Base-by-base conservation (phyloP, 768 basidiomycete genomes). In the Leccinum uliginosum region DNA sequence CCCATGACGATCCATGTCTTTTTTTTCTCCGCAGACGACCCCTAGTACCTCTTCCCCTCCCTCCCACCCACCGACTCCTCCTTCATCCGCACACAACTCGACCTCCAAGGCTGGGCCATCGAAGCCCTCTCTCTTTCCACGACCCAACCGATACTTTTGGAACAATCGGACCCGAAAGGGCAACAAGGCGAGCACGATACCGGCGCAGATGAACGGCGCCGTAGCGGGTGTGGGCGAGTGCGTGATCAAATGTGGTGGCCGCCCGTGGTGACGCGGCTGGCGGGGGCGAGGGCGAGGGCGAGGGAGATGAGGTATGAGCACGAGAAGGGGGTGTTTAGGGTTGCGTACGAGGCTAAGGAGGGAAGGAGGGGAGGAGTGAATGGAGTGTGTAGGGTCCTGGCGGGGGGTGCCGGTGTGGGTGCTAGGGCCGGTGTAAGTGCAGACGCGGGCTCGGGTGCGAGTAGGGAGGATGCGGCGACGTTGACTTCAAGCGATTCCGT, bases 91-190 rank as follows among this genome's bases (percentile, higher is more conserved):
- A 92, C 91, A 0, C 95, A 98, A 70, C 87, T 96, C n/a, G 93
- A 97, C 68, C 77, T 99, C n/a, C 94, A 93, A 74, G 97, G 96
- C 47, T 98, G 95, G 91, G 91, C 95, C 1, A 93, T 99, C 63
- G 96, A 98, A 72, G 83, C 90, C 0, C 77, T 99, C 9, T 98
- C 95, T 1, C 97, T 95, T 0, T 98, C 85, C 3, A 98, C 97
- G 2, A 97, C 95, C 0, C 83, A 90, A 12, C 83, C 98, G 59
- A 97, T 93, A 0, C 76, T 99, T 1, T 81, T 99, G 5, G 96
- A 98, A 67, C 96, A 47, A 71, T 94, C 98, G 96, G 95, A 86
- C 70, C 94, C 94, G 6, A 92, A 95, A 72, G 94, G 94, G 92
- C 6, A 93, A 91, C 73, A 98, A 97, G 71, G 71, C 70, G 11